These are phyloP conservation scores for Lactarius akahatsu DNA, from an alignment of 768 basidiomycete species.

Conservation along the genomic window DNA sequence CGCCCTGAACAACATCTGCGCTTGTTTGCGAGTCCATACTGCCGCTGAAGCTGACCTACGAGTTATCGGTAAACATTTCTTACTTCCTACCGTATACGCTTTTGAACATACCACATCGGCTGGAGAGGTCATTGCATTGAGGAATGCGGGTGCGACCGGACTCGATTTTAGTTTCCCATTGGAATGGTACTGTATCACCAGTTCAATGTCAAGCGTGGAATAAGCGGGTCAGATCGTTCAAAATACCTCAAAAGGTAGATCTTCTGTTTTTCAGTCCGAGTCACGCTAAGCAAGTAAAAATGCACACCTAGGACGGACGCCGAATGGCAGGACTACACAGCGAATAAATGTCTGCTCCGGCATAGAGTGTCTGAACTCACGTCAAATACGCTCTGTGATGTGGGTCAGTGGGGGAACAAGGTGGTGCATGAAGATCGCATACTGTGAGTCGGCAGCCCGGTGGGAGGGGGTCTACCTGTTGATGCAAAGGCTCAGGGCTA, in stretches of 20 bases:
- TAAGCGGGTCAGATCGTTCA: background rate
- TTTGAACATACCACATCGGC: conserved; percentile 75
- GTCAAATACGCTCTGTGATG: conserved; percentile 35
- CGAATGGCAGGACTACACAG: conserved; percentile 77
- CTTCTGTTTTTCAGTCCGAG: conserved; percentile 37
- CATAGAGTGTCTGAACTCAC: conserved; percentile 24
- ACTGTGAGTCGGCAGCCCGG: conserved; percentile 88
- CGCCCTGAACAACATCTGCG: conserved; percentile 68
- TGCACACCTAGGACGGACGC: conserved; percentile 75
- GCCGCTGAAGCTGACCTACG: conserved; percentile 80
- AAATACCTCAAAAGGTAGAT: conserved; percentile 64
- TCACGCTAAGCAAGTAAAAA: background rate
- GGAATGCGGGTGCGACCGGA: conserved; percentile 31
- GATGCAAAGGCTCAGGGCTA: background rate
- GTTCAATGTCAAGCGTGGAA: background rate
- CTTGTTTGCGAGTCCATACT: conserved; percentile 84
- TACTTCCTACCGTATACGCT: background rate
- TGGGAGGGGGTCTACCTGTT: conserved; percentile 59
- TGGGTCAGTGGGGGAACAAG: conserved; percentile 4
- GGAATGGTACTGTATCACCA: conserved; percentile 33
- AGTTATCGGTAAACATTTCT: conserved; percentile 9
- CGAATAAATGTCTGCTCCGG: background rate
- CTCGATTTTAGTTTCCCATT: conserved; percentile 36
- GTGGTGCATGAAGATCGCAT: conserved; percentile 33
- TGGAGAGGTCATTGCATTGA: conserved; percentile 55